Conservation (phyloP, 768 basidiomycete species). For the Cantharellus cinnabarinus region DNA sequence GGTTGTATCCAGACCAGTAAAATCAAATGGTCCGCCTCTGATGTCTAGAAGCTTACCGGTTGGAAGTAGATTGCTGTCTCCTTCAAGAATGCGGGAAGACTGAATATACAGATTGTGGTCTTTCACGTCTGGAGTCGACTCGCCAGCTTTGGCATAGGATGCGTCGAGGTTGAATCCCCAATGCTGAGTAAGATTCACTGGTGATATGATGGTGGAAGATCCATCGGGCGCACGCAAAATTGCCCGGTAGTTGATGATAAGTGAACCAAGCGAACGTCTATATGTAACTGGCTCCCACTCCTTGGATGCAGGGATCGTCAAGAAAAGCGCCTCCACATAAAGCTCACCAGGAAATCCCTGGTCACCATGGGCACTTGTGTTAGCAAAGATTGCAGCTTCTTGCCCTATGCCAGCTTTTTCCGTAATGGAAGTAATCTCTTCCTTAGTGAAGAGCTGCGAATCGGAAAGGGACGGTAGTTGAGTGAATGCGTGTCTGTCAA, state of each 20-base stretch:
- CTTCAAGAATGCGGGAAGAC: slow-evolving; percentile 33
- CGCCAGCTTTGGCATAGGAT: slow-evolving; percentile 25
- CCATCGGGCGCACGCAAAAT: slow-evolving; percentile 25
- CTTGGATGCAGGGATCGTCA: slow-evolving; percentile 23
- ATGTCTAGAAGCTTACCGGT: slow-evolving; percentile 32
- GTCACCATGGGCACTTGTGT: slow-evolving; percentile 41
- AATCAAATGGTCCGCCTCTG: slow-evolving; percentile 28
- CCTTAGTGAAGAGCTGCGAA: slow-evolving; percentile 29
- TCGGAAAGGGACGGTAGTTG: slow-evolving; percentile 16
- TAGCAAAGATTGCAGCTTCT: slow-evolving; percentile 31
- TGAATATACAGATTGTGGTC: slow-evolving; percentile 27
- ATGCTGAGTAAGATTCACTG: slow-evolving; percentile 64
- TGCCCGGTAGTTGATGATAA: slow-evolving; percentile 48
- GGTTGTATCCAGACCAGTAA: slow-evolving; percentile 24
- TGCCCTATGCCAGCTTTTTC: slow-evolving; percentile 12
- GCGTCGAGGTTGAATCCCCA: slow-evolving; percentile 72
- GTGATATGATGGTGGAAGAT: slow-evolving; percentile 24
- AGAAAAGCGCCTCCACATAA: slow-evolving; percentile 35
- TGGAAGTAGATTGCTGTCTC: slow-evolving; percentile 29
- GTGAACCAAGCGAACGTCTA: slow-evolving; percentile 36
- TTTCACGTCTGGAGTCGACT: slow-evolving; percentile 28
- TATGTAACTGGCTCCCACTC: slow-evolving; percentile 11
- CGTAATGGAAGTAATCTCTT: slow-evolving; percentile 29
- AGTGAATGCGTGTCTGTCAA: slow-evolving; percentile 37
- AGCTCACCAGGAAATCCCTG: slow-evolving; percentile 51